Evolutionary conservation across 805 yeast genomes (phyloP).

Genomic region (Saccharomyces kudriavzevii): DNA sequence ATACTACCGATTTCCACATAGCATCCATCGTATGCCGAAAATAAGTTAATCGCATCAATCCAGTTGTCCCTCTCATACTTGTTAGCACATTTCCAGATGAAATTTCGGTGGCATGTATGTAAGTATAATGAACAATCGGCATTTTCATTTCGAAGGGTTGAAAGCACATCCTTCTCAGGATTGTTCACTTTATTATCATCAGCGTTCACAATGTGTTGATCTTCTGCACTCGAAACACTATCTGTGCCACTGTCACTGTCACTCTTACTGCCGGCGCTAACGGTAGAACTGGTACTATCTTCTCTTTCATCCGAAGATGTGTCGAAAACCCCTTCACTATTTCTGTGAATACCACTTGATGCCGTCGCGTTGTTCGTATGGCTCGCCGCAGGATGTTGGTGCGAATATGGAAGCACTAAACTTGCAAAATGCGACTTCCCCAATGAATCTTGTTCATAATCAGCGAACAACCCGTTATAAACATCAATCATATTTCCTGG

Average conservation of each 20-base stretch:
- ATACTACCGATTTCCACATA: conserved; percentile 18
- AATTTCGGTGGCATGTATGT: conserved; percentile 25
- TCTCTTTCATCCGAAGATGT: neutral
- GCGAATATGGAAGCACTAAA: neutral
- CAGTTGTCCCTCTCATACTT: conserved; percentile 47
- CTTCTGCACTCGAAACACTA: neutral
- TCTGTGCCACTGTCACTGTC: neutral
- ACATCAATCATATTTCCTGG: conserved; percentile 6
- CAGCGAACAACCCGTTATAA: conserved; percentile 17
- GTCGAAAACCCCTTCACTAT: neutral
- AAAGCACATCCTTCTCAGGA: neutral
- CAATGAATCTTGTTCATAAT: conserved; percentile 2
- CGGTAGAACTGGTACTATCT: neutral
- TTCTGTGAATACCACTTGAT: neutral
- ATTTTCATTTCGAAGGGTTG: neutral
- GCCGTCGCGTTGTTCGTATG: neutral
- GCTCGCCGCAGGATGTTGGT: neutral
- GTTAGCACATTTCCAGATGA: conserved; percentile 35
- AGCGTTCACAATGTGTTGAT: neutral
- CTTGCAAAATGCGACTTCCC: conserved; percentile 1
- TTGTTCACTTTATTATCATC: neutral
- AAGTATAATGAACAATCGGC: conserved; percentile 32
- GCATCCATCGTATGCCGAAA: conserved; percentile 22
- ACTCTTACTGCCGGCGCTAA: neutral
- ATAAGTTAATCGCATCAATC: conserved; percentile 39